Base-by-base conservation (phyloP, 768 basidiomycete species). In the Suillus clintonianus region DNA sequence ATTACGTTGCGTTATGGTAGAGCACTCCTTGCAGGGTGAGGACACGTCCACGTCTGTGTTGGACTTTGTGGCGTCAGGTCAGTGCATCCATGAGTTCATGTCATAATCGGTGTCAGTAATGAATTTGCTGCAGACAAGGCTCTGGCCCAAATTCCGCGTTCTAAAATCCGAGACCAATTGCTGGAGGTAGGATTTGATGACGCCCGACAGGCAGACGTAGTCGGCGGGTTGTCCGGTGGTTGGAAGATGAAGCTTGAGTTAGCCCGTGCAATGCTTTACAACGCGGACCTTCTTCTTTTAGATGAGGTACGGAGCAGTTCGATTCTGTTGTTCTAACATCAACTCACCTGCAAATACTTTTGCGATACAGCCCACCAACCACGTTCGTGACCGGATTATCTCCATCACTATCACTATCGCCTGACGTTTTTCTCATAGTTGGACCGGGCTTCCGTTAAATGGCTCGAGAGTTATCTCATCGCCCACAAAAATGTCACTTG, bases 231-330 rank as follows among this genome's bases (percentile, higher is more conserved):
- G 65, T 97, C 95, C 15, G 97, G 97, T 71, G 96, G 97, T 48
- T 99, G 96, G 96, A 99, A 99, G 82, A 98, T 99, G 96, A 97
- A 97, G 78, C 85, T 98, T 60, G 96, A 98, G 75, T 85, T 99
- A 45, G 95, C 94, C 9, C 83, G 96, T 68, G 97, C 96, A 14
- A 99, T 99, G 95, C 81, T 98, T 58, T 96, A 97, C 81, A 95
- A 96, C 70, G 96, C 92, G 13, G 91, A 93, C 77, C 80, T 93
- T 41, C 82, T 93, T 14, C 80, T 93, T 55, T 85, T 93, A n/a
- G 91, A 96, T 71, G 95, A 95, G 85, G 90, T 91, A 65, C 65
- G 70, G 66, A 22, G 48, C 54, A 15, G 60, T 58, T 62, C 53
- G 37, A 41, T 41, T 17, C 19, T 43, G 11, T 62, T 51, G 37